These are phyloP conservation scores for Neopestalotiopsis clavispora DNA, from an alignment of 2,329 filamentous ascomycete genomes.

Conservation along the genomic window DNA sequence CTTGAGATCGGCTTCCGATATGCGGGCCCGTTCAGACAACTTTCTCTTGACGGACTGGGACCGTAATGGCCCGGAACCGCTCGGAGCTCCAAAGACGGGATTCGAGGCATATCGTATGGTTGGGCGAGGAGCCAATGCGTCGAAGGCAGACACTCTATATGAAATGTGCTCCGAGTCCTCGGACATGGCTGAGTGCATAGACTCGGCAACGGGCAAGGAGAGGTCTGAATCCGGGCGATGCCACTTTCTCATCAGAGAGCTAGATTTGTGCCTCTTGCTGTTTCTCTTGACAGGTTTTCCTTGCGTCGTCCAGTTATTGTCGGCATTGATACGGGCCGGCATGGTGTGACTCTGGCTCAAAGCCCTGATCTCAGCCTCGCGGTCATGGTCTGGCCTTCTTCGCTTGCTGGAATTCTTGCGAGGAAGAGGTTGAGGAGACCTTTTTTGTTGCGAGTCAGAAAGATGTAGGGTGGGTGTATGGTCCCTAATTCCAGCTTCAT, in stretches of 20 bases:
- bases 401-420: slow-evolving; percentile 79
- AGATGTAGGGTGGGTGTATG: slow-evolving; percentile 60
- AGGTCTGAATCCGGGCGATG: slow-evolving; percentile 72
- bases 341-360: slow-evolving; percentile 69
- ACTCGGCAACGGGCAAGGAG: slow-evolving; percentile 75
- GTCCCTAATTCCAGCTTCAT: slow-evolving; percentile 36
- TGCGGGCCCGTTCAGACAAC: slow-evolving; percentile 54
- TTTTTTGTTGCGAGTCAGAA: slow-evolving; percentile 59
- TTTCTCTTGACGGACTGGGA: slow-evolving; percentile 57
- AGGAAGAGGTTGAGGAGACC: slow-evolving; percentile 62
- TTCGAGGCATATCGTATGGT: slow-evolving; percentile 77
- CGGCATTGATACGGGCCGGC: slow-evolving; percentile 66
- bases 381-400: slow-evolving; percentile 73
- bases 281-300: slow-evolving; percentile 66
- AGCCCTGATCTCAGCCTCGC: slow-evolving; percentile 87
- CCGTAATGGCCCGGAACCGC: slow-evolving; percentile 49
- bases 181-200: slow-evolving; percentile 78
- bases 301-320: slow-evolving; percentile 61
- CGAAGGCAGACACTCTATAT: slow-evolving; percentile 80
- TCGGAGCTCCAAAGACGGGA: slow-evolving; percentile 59
- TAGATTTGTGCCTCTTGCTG: slow-evolving; percentile 65
- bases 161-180: slow-evolving; percentile 75
- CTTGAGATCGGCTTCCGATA: slow-evolving; percentile 65
- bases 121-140: slow-evolving; percentile 83
- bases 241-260: slow-evolving; percentile 56